Evolutionary conservation across 106 monocot genomes (phyloP), one percentile per base, ranked within the genome.

Genomic region (Phalaenopsis aphrodite): DNA sequence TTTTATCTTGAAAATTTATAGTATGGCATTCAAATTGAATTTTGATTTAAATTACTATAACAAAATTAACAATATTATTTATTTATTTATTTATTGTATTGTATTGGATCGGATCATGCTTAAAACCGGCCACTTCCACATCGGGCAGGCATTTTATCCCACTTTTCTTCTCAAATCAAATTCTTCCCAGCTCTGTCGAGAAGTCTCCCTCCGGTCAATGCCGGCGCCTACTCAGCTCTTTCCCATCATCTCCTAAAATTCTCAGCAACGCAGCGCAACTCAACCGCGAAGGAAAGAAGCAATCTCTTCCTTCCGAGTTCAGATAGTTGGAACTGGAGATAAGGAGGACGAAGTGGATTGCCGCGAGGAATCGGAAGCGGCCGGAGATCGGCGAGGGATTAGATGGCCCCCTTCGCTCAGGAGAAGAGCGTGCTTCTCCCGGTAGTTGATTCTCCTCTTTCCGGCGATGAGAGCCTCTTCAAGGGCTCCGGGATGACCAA

Each of bases 401-500:
- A 42, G 76, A 76, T 76, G 76, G 49, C 49, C 5, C 47, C 76
- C 76, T 75, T 19, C 43, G 5, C n/a, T 75, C 74, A 41, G 8
- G 46, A 81, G 74, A 94, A 91, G 84, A 81, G 78, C 77, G 73
- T 66, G 56, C 19, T 87, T 83, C 88, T 94, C 1, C 94, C 91
- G 79, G 57, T 91, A 10, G 77, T 42, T 39, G 83, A 89, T 84
- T 78, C 79, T 74, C 83, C 85, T 49, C 79, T 72, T 1, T 75
- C 81, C 24, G 81, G 84, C 66, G 92, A 90, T 78, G 90, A 88
- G 39, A 87, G 83, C 82, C 83, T 92, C 48, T 88, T 92, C 75
- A 95, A 90, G 84, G 95, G 90, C 8, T 88, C 92, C 75, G 86
- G 82, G 75, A 95, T 95, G 95, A 92, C 88, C 46, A 83, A 77